Base-by-base conservation (phyloP, 1,284 basidiomycete species). In the Tilletia indica region DNA sequence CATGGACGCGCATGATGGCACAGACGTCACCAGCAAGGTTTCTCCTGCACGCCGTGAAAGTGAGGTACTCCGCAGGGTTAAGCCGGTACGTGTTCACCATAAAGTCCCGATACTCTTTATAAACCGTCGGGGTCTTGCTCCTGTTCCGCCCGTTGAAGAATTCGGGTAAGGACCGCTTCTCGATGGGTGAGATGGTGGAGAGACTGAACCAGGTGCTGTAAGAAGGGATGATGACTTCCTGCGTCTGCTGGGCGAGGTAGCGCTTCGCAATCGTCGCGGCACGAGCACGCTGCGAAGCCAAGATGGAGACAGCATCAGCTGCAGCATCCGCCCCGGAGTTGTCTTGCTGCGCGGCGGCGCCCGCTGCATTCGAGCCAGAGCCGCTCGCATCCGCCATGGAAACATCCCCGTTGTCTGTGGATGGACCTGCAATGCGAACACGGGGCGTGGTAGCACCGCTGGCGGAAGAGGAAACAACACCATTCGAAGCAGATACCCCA, bases 51-150 rank as follows among this genome's bases (percentile, higher is more conserved):
- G 96, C 96, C 1, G 96, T 99, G 73, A 99, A 93, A 8, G 97
- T 99, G 71, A 99, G 89, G 83, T 99, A 99, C 85, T 99, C 96
- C 56, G 89, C 89, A 0, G 96, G 97, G 76, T 97, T 90, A 67
- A 99, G 88, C 58, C 96, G 89, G 86, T 98, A 99, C 2, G 96
- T 96, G 87, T 99, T 97, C 85, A 99, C 90, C 94, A 99, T 99
- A 81, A 99, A 99, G 87, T 99, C 96, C 75, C 96, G 90, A 84
- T 99, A 99, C 85, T 98, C 96, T 86, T 98, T 99, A 88, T 99
- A 99, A 77, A 98, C 93, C 39, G 92, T 89, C 0, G 96, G 96
- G 0, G 95, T 97, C 87, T 99, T 99, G 76, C 79, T 82, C 67
- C 82, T 91, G 92, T 78, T 96, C 75, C 93, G 89, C 72, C 92